Evolutionary conservation across 306 rosid genomes (phyloP), one percentile per base, ranked within the genome.

Genomic region (Casuarina cunninghamiana): DNA sequence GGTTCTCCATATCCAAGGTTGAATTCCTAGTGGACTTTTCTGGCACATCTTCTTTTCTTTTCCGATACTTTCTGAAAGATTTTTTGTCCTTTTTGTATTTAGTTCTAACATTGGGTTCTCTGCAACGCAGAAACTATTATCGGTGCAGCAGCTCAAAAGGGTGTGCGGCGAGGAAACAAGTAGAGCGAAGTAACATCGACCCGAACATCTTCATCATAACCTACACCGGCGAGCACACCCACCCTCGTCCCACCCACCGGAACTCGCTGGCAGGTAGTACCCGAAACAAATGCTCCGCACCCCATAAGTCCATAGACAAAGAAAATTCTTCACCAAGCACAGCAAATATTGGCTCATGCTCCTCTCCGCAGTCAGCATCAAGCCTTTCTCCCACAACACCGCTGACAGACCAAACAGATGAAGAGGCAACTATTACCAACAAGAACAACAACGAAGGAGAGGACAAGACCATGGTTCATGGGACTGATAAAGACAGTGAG

Each of bases 1-100:
- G 97, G 97, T 8, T 88, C 97, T 76, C 91, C 97, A 38, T 80
- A 88, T 77, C 95, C 97, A 53, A 89, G 98, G 98, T 90, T n/a
- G 7, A 69, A 42, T 54, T 54, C 54, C 21, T 60, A 70, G 2
- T 10, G 8, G 10, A 15, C 19, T 26, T 37, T 49, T 69, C 5
- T 67, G 39, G 13, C 21, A 0, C 6, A 35, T 41, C 35, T 13
- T 53, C 19, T 53, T 67, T 72, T 26, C 15, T 39, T 1, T 2
- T 5, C 19, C 15, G 3, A 48, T 68, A 73, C 71, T 12, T 69
- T 69, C 6, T 26, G 35, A 10, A 58, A 26, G 39, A 26, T 6
- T 6, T 58, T 26, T 76, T 42, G 76, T 68, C 70, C 76, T 77
- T 69, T 43, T 58, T 48, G 82, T 61, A 43, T 5, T 45, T n/a